These are phyloP conservation scores for Cercospora sojina DNA, from an alignment of 2,329 filamentous ascomycete species.

Conservation along the genomic window DNA sequence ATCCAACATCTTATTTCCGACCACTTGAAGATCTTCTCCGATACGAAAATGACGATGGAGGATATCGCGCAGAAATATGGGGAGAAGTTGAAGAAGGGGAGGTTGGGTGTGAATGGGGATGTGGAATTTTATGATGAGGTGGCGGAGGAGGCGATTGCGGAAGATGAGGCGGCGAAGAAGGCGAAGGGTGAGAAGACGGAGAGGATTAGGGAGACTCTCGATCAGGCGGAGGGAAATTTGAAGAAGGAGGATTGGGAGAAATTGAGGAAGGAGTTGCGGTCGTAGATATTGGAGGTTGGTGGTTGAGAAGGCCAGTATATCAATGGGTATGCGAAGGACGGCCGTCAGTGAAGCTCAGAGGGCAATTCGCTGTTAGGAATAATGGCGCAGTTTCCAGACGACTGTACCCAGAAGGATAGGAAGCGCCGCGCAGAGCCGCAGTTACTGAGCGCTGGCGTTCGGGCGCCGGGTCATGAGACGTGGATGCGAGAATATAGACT, in stretches of 20 bases:
- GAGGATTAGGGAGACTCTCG: conserved; percentile 1
- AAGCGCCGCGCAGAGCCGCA: too few relatives aligned
- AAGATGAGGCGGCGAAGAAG: conserved; percentile 4
- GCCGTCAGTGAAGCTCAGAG: not conserved
- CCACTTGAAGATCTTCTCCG: conserved; percentile 78
- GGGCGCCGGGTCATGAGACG: too few relatives aligned
- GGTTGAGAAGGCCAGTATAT: not conserved
- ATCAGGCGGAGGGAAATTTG: not conserved
- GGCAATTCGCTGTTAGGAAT: too few relatives aligned
- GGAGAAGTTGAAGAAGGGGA: conserved; percentile 68
- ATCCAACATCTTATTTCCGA: conserved; percentile 91
- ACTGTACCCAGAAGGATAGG: too few relatives aligned
- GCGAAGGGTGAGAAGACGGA: not conserved
- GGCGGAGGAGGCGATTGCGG: conserved; percentile 17
- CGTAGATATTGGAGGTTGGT: not conserved
- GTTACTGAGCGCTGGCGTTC: too few relatives aligned
- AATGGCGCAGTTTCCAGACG: too few relatives aligned
- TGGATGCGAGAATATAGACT: too few relatives aligned
- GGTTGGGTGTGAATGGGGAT: conserved; percentile 74
- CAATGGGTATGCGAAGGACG: not conserved
- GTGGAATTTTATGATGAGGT: conserved; percentile 89
- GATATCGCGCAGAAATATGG: conserved; percentile 76
- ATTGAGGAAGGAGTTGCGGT: not conserved
- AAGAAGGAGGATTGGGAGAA: not conserved
- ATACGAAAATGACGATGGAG: conserved; percentile 69